phyloP scores from a whole-genome alignment of 768 basidiomycete genomes.

The Tylopilus plumbeoviolaceoides region DNA sequence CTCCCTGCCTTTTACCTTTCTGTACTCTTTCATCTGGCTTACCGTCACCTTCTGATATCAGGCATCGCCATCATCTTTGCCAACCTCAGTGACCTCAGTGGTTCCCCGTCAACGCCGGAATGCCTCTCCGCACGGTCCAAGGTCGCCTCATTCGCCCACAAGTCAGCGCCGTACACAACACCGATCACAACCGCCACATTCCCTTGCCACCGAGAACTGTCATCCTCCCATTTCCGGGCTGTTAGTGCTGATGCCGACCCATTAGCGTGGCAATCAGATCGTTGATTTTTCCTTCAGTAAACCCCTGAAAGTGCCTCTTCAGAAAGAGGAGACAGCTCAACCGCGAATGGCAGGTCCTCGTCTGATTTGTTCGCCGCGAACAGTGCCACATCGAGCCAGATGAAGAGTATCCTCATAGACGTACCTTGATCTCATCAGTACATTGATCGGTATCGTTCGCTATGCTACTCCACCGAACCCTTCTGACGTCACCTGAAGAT shows the following conservation, averaged over 20 bases:
- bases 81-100: constrained; percentile 13
- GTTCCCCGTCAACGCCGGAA: constrained; percentile 27
- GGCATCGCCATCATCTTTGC: constrained; percentile 26
- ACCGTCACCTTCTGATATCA: constrained; percentile 29
- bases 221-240: constrained; percentile 3
- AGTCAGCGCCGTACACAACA: constrained; percentile 15
- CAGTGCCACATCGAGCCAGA: constrained; percentile 33
- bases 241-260: constrained; percentile 21
- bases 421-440: too few relatives aligned
- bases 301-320: constrained; percentile 38
- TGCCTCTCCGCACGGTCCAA: constrained; percentile 19
- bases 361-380: constrained; percentile 33
- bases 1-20: constrained; percentile 14
- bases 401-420: constrained; percentile 20
- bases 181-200: constrained; percentile 21
- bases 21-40: constrained; percentile 22
- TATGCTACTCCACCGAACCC: too few relatives aligned
- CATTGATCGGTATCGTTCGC: too few relatives aligned
- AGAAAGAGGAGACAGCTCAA: constrained; percentile 31
- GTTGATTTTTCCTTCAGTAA: constrained; percentile 43
- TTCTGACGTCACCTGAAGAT: too few relatives aligned
- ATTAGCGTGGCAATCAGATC: constrained; percentile 35
- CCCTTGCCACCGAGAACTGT: not conserved
- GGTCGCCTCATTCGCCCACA: constrained; percentile 12
- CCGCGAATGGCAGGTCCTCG: constrained; percentile 30